These are phyloP conservation scores for Mucor plumbeus DNA, from an alignment of 371 early-diverging fungal genomes.

Conservation along the genomic window DNA sequence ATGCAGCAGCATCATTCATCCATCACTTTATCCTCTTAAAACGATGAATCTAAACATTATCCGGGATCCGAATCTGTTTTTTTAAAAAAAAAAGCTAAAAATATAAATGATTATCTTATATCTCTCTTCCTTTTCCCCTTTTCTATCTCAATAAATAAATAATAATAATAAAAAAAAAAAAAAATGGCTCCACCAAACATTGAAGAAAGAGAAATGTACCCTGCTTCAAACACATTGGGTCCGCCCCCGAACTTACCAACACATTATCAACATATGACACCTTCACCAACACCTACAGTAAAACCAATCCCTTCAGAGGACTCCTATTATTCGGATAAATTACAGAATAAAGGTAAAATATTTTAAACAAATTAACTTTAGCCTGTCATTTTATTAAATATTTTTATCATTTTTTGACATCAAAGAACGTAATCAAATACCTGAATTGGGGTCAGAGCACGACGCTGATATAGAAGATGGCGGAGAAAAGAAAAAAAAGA, in stretches of 20 bases:
- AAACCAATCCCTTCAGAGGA: conserved; percentile 5
- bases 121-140: not conserved
- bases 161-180: not conserved
- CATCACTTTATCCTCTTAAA: conserved; percentile 3
- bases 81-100: conserved; percentile 16
- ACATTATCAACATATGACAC: conserved; percentile 16
- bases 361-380: not conserved
- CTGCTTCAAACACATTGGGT: not conserved
- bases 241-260: conserved; percentile 16
- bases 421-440: conserved; percentile 9
- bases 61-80: conserved; percentile 18
- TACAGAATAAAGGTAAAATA: conserved; percentile 7
- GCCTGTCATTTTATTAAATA: conserved; percentile 3
- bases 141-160: not conserved
- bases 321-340: not conserved
- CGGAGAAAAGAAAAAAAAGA: conserved; percentile 20
- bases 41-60: conserved; percentile 7
- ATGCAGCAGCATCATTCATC: not conserved
- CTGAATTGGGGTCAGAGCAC: conserved; percentile 16
- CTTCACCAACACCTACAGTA: conserved; percentile 32
- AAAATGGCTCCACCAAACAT: not conserved
- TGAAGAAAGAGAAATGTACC: conserved; percentile 6
- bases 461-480: conserved; percentile 14
- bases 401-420: not conserved
- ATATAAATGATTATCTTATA: not conserved